Evolutionary conservation across 106 monocot genomes (phyloP), one percentile per base, ranked within the genome.

Genomic region (Vanilla planifolia): DNA sequence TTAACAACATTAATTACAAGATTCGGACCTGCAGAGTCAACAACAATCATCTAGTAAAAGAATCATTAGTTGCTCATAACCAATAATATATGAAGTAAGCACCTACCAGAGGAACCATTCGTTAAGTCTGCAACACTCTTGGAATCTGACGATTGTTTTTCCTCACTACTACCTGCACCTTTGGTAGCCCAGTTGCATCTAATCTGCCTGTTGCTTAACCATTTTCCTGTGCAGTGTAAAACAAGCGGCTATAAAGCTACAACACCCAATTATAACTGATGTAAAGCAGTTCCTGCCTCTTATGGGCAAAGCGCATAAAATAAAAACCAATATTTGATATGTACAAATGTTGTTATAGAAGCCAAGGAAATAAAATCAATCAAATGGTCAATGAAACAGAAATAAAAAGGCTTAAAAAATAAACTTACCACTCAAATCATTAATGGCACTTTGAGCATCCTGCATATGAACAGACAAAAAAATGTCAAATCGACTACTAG

Each of bases 131-230:
- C 61, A 26, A 60, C 45, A 68, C 71, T 78, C 66, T 84, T 84
- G 7, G 67, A 55, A 58, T 79, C 84, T 43, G 56, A 64, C 40
- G 33, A 76, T 34, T 51, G 75, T 58, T 78, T 75, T 16, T 89
- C 89, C 3, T 85, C 77, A 62, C 9, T 70, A 46, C 14, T 9
- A 45, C 52, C n/a, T 9, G 81, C 77, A 43, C 80, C 77, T 55
- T 86, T 84, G 41, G 84, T 84, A 22, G 84, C 84, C 84, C 84
- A 84, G 65, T 84, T 84, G 69, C 84, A 84, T 24, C 84, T 67
- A 15, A 84, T 84, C 53, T 84, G 84, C 23, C 84, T 58, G 61
- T 68, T 84, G 11, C 84, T 72, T 33, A 84, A 75, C 84, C 86
- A 86, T 46, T 81, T 81, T 11, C 81, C 86, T 86, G 55, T 3